Base-by-base conservation (phyloP, 2,329 filamentous ascomycete genomes). In the Ceratocystis papillata region DNA sequence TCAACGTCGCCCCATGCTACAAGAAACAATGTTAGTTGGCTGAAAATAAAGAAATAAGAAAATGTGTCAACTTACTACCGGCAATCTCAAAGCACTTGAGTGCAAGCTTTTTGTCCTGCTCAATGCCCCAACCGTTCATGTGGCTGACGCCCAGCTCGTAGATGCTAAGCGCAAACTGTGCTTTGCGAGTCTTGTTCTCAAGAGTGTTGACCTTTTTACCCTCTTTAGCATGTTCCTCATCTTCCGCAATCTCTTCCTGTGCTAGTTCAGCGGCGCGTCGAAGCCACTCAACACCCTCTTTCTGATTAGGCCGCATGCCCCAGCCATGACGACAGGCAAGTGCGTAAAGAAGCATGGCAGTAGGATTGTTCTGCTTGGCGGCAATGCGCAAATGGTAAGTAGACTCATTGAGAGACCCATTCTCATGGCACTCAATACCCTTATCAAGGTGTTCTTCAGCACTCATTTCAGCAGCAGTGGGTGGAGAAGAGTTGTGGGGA, bases 91-190 rank as follows among this genome's bases (percentile, higher is more conserved):
- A 99, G 74, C 94, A 99, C 64, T 91, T 83, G 72, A 99, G 76
- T 0, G 91, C 94, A 67, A 97, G 81, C 4, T 83, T 77, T 74
- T 94, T 96, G 73, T 99, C 94, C 75, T 96, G 91, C 71, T 93
- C 86, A 48, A 96, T 95, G 17, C 94, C 94, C 94, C 94, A 99
- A 4, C 94, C 94, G 71, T 99, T 96, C 85, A 96, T 91, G 73
- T 97, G 93, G 73, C 90, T 96, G 30, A 96, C 91, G 2, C 94
- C 94, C 28, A 99, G 81, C 77, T 99, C 94, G 71, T 99, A 99
- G 65, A 97, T 92, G 71, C 91, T 94, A 57, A 97, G 80, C 0
- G 93, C 94, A 74, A 97, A 96, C 72, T 97, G 93, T 10, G 92
- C 92, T 72, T 91, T 90, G 69, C 91, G 87, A 5, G 89, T 87